Base-by-base conservation (phyloP, 257 asterid species). In the Forsythia viridissima region DNA sequence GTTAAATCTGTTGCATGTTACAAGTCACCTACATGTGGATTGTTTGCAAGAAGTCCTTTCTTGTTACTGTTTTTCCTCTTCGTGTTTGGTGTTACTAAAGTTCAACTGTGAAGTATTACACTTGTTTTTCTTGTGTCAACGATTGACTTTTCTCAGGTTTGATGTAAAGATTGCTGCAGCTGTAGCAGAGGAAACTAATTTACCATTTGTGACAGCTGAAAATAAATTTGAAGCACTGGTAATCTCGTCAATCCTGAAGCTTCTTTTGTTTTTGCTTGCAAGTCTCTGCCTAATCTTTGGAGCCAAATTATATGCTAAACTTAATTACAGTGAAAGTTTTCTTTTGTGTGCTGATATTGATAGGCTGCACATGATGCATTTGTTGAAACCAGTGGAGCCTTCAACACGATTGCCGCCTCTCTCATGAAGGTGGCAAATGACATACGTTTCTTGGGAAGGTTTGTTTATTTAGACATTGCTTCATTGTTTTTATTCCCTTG, bases 291-390 rank as follows among this genome's bases (percentile, higher is more conserved):
- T 15, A 55, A 55, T 6, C 24, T 16, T 18, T 55, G 8, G 8
- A 67, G 44, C 70, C 69, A 30, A 70, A 38, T 39, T 71, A 18
- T 42, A 41, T 30, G 18, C 3, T 8, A 5, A 39, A 43, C 41
- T 38, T 79, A 55, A 72, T 72, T 41, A 18, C 5, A 11, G 61
- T 41, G 7, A 4, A 7, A 2, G 9, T 65, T 71, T 51, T 77
- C 24, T 77, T 63, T 57, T 72, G 41, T 77, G 44, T 43, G 65
- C 44, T 80, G 61, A 65, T 68, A 73, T 80, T 87, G 83, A 67
- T 88, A 93, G 99, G 99, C 98, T 76, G 97, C 98, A 72, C 99
- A 96, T 85, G 98, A 92, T 88, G 94, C 98, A 77, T 96, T 90
- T 90, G 94, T 90, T 76, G 99, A 96, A 87, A 87, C 97, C 55